Percentiles rank a stretch among this genome's conserved stretches.
Conservation (phyloP, 805 yeast species). For the Scheffersomyces amazonensis region DNA sequence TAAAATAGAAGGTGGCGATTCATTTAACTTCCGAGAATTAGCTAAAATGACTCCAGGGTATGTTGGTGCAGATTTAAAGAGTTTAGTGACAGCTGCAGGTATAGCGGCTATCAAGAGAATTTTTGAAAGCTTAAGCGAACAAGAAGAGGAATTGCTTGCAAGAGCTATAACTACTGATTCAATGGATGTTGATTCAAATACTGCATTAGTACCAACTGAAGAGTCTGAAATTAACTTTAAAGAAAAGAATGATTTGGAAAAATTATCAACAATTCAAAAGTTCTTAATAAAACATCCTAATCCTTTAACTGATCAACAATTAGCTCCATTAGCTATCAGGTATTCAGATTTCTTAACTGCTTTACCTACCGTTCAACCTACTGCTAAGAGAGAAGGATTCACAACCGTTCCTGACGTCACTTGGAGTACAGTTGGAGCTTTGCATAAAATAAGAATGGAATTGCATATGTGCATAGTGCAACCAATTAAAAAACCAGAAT, state of each 20-base stretch:
- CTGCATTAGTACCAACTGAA: conserved; percentile 4
- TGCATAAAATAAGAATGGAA: conserved; percentile 76
- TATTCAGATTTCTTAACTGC: conserved; percentile 82
- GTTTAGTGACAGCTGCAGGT: conserved; percentile 93
- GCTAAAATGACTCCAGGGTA: conserved; percentile 96
- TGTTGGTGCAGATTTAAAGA: conserved; percentile 96
- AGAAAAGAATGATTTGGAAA: conserved; percentile 29
- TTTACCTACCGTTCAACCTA: conserved; percentile 90
- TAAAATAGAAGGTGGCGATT: conserved; percentile 56
- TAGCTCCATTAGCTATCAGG: conserved; percentile 71
- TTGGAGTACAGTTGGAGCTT: conserved; percentile 94
- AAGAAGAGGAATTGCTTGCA: conserved; percentile 27
- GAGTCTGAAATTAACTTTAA: conserved; percentile 26
- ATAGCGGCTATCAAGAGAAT: conserved; percentile 91
- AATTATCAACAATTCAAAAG: conserved; percentile 63
- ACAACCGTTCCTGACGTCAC: conserved; percentile 98
- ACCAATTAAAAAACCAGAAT: conserved; percentile 89
- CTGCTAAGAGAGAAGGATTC: conserved; percentile 97
- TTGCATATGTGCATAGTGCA: conserved; percentile 97
- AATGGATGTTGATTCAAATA: conserved; percentile 31
- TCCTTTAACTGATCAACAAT: conserved; percentile 72
- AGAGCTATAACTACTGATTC: conserved; percentile 11
- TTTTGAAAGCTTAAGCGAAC: conserved; percentile 55
- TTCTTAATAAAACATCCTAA: conserved; percentile 75
- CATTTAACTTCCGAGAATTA: conserved; percentile 63